phyloP scores from a whole-genome alignment of 352 stramenopile genomes.

The Globisporangium rhizosaccharum region DNA sequence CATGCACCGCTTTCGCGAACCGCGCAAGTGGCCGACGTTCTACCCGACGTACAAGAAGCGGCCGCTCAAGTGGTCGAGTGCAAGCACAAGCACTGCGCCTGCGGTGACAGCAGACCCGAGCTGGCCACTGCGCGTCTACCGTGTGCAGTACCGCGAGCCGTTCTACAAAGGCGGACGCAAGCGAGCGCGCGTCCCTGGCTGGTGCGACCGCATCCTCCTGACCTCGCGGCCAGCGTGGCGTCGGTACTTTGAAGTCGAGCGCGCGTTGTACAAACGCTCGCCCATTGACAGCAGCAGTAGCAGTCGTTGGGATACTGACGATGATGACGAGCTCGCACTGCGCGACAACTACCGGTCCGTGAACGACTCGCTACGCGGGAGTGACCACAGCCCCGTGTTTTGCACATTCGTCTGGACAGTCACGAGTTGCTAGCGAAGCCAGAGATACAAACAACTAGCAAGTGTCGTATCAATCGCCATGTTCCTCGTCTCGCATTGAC shows the following conservation, averaged over 20 bases:
- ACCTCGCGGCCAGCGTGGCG: constrained; percentile 23
- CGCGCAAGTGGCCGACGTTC: constrained; percentile 62
- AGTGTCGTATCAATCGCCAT: no score
- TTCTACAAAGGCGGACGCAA: constrained; percentile 68
- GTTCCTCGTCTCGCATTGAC: no score
- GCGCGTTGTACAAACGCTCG: constrained; percentile 16
- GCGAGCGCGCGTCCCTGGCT: constrained; percentile 58
- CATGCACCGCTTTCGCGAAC: constrained; percentile 42
- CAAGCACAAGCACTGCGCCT: constrained; percentile 7
- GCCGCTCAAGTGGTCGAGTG: constrained; percentile 16
- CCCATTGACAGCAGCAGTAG: no score
- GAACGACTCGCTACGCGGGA: constrained; percentile 52
- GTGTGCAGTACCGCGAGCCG: constrained; percentile 47
- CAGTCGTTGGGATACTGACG: no score
- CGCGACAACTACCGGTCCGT: constrained; percentile 59
- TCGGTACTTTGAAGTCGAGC: constrained; percentile 29
- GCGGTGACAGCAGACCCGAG: constrained; percentile 21
- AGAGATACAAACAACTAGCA: no score
- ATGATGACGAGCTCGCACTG: constrained; percentile 3
- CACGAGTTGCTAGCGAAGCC: not conserved
- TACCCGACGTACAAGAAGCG: constrained; percentile 80
- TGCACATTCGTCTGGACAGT: constrained; percentile 50
- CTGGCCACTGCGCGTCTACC: constrained; percentile 56
- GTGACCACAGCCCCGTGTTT: constrained; percentile 60
- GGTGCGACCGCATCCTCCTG: constrained; percentile 66